phyloP scores from a whole-genome alignment of 2,329 filamentous ascomycete species.

The Colletotrichum cuscutae region DNA sequence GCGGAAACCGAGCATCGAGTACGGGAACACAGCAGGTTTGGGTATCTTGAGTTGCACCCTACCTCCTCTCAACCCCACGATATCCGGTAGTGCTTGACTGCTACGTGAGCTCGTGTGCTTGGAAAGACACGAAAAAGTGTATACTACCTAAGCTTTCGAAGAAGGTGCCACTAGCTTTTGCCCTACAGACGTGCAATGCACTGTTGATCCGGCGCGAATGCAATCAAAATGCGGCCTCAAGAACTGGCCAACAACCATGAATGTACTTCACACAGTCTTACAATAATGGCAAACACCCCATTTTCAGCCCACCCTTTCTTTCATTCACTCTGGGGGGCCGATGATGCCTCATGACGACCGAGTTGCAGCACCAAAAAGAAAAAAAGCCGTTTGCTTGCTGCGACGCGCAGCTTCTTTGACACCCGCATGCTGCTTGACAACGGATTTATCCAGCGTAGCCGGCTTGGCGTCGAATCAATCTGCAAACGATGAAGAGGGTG shows the following conservation, averaged over 20 bases:
- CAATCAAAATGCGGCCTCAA: background rate
- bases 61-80: background rate
- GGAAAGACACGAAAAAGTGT: background rate
- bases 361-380: background rate
- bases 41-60: background rate
- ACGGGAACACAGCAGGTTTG: background rate
- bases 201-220: slow-evolving; percentile 22
- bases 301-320: background rate
- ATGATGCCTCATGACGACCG: background rate
- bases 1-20: slow-evolving; percentile 7
- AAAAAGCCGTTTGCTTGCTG: background rate
- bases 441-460: background rate
- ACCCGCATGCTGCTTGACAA: background rate
- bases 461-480: slow-evolving; percentile 2
- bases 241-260: background rate
- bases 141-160: background rate
- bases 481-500: background rate
- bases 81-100: background rate
- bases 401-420: background rate
- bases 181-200: background rate
- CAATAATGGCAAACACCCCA: background rate
- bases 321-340: background rate
- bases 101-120: background rate
- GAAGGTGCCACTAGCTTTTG: background rate
- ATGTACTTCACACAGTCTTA: slow-evolving; percentile 11